Base-by-base conservation (phyloP, 352 stramenopile species). In the Sclerospora graminicola region DNA sequence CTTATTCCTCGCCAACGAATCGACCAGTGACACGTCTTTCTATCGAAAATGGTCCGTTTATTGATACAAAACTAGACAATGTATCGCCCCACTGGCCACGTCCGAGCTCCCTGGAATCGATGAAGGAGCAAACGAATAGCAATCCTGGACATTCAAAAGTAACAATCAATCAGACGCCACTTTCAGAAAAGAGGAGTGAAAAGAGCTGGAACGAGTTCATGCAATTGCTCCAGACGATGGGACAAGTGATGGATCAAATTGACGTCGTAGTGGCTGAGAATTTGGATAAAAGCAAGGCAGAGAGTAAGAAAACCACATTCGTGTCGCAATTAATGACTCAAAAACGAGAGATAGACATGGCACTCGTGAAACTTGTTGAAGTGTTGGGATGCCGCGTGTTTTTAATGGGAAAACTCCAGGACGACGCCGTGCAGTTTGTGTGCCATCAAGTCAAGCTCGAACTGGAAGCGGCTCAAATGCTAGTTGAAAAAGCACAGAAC, bases 301-400 rank as follows among this genome's bases (percentile, higher is more conserved):
- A 24, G 9, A 42, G 60, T 18, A 40, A 48, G 38, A 18, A 40
- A 1, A 35, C n/a, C 2, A 32, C 28, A 26, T 40, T 41, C 7
- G 51, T 78, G 18, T 53, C 51, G 20, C 41, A 52, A 27, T 28
- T 80, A 14, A 26, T 83, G 31, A 56, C 63, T 32, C 64, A 75
- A 41, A 73, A 78, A 46, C 63, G 59, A n/a, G 58, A 63, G 38
- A 44, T 43, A 7, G 67, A 71, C 28, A 33, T 48, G n/a, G 50
- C 57, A 9, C 50, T 78, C 33, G 45, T 48, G 8, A 59, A 67
- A 14, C 38, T 70, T 9, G 53, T 55, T 0, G 57, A 70, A 19
- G 61, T 66, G 14, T 11, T 70, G 23, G 51, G 50, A 4, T 67
- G 51, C 18, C 33, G 51, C 15, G 56, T 56, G 38, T 59, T 69